A percentile compares a stretch with the other conserved stretches of the same genome.
Conservation (phyloP, 2,329 filamentous ascomycete genomes). For the Pleochaeta shiraiana region DNA sequence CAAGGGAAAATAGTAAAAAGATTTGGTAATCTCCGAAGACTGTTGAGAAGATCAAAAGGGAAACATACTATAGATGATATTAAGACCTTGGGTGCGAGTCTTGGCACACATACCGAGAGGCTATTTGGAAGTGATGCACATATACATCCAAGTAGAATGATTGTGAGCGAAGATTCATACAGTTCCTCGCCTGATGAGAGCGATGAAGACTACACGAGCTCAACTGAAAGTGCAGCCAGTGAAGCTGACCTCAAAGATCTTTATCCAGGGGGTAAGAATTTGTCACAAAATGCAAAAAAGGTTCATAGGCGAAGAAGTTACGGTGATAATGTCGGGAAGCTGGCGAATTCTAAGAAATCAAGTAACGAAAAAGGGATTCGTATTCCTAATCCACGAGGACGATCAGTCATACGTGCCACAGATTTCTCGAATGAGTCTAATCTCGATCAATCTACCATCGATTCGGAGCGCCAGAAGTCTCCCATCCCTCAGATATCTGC, state of each 20-base stretch:
- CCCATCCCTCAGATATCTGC: conserved; percentile 6
- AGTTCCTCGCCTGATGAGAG: conserved; percentile 20
- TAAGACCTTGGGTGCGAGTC: conserved; percentile 35
- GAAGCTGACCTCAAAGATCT: conserved; percentile 22
- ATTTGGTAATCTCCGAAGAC: conserved; percentile 35
- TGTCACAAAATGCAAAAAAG: conserved; percentile 6
- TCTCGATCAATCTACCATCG: conserved; percentile 6
- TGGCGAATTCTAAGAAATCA: conserved; percentile 17
- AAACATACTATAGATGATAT: conserved; percentile 16
- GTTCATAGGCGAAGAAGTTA: conserved; percentile 21
- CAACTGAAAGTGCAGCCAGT: conserved; percentile 21
- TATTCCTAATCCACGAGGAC: conserved; percentile 11
- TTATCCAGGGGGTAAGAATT: conserved; percentile 15
- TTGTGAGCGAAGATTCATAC: conserved; percentile 23
- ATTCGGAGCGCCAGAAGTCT: conserved; percentile 6
- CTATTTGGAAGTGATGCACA: conserved; percentile 24
- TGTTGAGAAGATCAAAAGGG: conserved; percentile 34
- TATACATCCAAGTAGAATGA: conserved; percentile 22
- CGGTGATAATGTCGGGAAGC: conserved; percentile 20
- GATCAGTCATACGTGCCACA: conserved; percentile 3
- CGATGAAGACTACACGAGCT: conserved; percentile 20
- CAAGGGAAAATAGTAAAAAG: conserved; percentile 22
- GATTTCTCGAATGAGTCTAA: not conserved
- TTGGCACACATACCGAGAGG: conserved; percentile 57
- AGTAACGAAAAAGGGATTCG: conserved; percentile 15